phyloP scores from a whole-genome alignment of 2,329 filamentous ascomycete species.

The Arachnomyces sp. region DNA sequence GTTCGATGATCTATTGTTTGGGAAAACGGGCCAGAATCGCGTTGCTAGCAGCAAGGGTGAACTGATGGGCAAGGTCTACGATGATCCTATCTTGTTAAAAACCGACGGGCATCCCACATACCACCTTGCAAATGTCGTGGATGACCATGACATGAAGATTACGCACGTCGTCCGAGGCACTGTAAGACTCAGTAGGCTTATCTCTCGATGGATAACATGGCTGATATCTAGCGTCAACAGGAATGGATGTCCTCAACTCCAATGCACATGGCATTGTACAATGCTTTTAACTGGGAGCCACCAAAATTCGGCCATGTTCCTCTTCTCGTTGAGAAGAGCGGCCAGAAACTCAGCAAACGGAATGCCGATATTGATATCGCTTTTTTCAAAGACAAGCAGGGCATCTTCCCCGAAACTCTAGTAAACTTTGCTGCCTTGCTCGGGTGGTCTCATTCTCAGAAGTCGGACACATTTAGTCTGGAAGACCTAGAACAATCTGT shows the following conservation, averaged over 20 bases:
- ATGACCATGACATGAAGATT: constrained; percentile 91
- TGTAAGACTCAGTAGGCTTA: constrained; percentile 38
- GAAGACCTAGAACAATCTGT: constrained; percentile 63
- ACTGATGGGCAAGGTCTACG: constrained; percentile 44
- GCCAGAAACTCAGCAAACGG: constrained; percentile 80
- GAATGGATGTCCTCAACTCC: constrained; percentile 97
- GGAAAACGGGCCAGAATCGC: constrained; percentile 47
- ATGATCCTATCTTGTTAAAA: constrained; percentile 87
- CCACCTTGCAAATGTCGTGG: constrained; percentile 93
- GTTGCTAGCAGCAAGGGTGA: constrained; percentile 26
- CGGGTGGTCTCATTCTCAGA: constrained; percentile 67
- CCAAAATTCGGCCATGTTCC: constrained; percentile 76
- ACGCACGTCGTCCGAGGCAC: constrained; percentile 90
- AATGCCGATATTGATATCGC: constrained; percentile 59
- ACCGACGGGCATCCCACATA: constrained; percentile 91
- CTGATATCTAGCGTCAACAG: constrained; percentile 27
- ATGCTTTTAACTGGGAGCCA: constrained; percentile 66
- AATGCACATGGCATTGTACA: constrained; percentile 65
- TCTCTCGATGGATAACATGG: neutral
- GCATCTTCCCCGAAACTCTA: constrained; percentile 57
- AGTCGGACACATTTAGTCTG: constrained; percentile 64
- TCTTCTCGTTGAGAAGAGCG: constrained; percentile 60
- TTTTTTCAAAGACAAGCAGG: constrained; percentile 48
- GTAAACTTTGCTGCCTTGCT: constrained; percentile 78
- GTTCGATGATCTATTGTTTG: constrained; percentile 76